These are phyloP conservation scores for Triticum timopheevii DNA, from an alignment of 176 grass and related monocot species.

Conservation along the genomic window DNA sequence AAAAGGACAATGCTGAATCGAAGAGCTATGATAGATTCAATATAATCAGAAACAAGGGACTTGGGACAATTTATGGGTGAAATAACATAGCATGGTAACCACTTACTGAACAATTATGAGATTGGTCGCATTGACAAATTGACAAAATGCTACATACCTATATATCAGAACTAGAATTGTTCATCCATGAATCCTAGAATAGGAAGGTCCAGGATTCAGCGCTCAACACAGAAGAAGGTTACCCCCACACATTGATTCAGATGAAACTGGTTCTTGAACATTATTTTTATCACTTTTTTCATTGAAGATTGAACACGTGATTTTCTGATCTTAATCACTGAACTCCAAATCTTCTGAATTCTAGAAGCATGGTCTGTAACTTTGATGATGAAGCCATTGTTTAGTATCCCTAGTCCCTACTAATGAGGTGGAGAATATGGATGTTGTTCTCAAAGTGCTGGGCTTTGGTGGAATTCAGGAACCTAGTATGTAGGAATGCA, in stretches of 20 bases:
- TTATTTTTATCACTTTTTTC: too few relatives aligned
- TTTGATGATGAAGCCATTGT: neutral
- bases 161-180: neutral
- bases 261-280: too few relatives aligned
- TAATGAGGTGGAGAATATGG: neutral
- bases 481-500: neutral
- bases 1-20: neutral
- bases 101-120: neutral
- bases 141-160: neutral
- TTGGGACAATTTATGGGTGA: neutral
- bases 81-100: neutral
- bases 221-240: neutral
- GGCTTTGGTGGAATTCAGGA: neutral
- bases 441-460: neutral
- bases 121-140: neutral
- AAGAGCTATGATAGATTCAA: neutral
- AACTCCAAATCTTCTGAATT: neutral
- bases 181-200: neutral
- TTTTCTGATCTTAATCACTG: neutral
- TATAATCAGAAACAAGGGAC: neutral
- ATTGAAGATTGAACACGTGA: neutral
- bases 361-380: neutral
- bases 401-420: neutral
- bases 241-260: neutral
- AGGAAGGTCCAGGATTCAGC: neutral